These are phyloP conservation scores for Punica granatum DNA, from an alignment of 345 rosid species.

Conservation along the genomic window DNA sequence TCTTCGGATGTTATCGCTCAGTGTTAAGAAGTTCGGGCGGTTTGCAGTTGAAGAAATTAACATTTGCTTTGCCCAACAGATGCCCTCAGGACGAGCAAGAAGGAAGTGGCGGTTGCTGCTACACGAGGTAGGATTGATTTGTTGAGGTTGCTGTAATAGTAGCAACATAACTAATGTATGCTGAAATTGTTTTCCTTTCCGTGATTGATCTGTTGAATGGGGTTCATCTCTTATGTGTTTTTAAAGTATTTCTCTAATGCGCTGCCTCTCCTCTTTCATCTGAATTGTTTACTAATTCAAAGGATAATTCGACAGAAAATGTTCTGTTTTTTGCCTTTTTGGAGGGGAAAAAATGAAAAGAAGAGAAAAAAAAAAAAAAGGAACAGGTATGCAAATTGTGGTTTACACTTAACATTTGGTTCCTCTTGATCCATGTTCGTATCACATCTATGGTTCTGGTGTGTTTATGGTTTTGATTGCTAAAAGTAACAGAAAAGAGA, in stretches of 20 bases:
- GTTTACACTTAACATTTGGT: no score
- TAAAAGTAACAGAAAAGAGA: no score
- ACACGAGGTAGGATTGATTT: constrained; percentile 51
- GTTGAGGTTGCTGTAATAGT: background rate
- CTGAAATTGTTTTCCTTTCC: background rate
- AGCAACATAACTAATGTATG: no score
- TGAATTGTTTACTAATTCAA: background rate
- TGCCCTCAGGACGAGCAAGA: constrained; percentile 71
- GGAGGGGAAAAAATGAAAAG: no score
- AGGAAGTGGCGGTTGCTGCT: constrained; percentile 80
- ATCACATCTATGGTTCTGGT: no score
- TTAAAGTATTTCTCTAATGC: background rate
- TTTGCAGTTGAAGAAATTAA: background rate
- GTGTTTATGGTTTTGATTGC: no score
- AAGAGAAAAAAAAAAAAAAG: no score
- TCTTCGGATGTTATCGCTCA: background rate
- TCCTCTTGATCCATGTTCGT: no score
- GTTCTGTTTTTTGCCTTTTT: background rate
- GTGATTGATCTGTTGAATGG: no score
- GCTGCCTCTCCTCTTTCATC: background rate
- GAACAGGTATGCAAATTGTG: no score
- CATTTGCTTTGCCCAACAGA: constrained; percentile 26
- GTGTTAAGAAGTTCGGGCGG: background rate
- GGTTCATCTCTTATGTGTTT: background rate
- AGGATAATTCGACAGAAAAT: background rate